phyloP scores from a whole-genome alignment of 2,329 filamentous ascomycete genomes.

The Trichoderma semiorbis region DNA sequence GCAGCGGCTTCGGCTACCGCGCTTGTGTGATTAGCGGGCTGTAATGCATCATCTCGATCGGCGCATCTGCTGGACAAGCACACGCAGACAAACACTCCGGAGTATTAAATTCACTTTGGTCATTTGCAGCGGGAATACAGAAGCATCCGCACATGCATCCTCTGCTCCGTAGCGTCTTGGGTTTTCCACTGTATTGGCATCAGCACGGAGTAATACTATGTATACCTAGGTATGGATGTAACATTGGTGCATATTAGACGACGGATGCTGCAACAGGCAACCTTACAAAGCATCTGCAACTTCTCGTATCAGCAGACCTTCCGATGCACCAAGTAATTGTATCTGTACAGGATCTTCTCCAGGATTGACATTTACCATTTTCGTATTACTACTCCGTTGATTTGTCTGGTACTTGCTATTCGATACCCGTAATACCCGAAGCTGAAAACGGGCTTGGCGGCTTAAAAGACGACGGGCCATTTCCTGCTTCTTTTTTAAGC shows the following conservation, averaged over 20 bases:
- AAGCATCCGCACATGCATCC: not conserved
- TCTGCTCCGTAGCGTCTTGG: not conserved
- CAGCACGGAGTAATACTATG: not conserved
- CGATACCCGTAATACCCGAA: not conserved
- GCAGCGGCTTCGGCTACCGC: not conserved
- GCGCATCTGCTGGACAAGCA: not conserved
- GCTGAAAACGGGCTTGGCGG: not conserved
- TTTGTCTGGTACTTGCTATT: not conserved
- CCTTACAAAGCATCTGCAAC: not conserved
- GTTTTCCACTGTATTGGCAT: not conserved
- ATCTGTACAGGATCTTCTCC: not conserved
- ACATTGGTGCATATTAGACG: not conserved
- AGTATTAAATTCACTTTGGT: not conserved
- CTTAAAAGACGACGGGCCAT: conserved; percentile 12
- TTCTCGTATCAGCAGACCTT: not conserved
- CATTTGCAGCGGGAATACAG: not conserved
- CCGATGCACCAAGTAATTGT: not conserved
- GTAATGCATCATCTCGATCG: conserved; percentile 11
- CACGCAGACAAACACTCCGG: not conserved
- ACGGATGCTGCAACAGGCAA: not conserved
- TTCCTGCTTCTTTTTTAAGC: not conserved
- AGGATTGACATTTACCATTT: not conserved
- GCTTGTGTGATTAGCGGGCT: conserved; percentile 13
- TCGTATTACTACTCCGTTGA: not conserved
- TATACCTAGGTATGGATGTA: not conserved